Conservation (phyloP, 208 protist genomes). For the Naegleria lovaniensis region DNA sequence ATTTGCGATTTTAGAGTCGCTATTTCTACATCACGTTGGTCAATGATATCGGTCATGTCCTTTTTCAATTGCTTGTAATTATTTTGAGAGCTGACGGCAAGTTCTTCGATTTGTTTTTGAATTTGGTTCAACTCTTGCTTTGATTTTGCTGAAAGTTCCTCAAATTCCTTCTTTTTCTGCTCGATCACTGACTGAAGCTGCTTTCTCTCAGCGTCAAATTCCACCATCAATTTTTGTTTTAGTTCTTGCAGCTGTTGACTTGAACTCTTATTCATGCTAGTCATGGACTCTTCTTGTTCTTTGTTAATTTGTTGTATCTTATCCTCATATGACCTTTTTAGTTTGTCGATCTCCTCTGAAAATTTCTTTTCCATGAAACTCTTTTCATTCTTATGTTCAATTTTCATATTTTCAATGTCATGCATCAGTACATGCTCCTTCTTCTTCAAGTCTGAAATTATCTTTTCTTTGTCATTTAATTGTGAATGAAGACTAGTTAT, state of each 20-base stretch:
- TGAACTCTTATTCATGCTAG: neutral
- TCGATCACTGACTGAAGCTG: neutral
- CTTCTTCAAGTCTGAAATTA: neutral
- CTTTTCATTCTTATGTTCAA: neutral
- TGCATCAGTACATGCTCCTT: neutral
- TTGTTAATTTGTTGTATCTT: neutral
- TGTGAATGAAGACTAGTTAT: neutral
- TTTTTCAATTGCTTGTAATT: neutral
- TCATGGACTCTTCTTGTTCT: neutral
- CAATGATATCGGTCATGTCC: neutral
- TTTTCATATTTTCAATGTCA: neutral
- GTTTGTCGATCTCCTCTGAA: neutral
- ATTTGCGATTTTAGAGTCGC: neutral
- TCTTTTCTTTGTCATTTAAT: neutral
- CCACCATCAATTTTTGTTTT: neutral
- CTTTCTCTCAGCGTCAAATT: neutral
- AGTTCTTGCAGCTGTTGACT: neutral
- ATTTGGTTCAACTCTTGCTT: neutral
- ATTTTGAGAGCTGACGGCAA: neutral
- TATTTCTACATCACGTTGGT: neutral
- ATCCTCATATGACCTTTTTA: neutral
- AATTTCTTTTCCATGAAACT: neutral
- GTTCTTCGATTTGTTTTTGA: constrained; percentile 14
- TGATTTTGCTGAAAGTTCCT: neutral
- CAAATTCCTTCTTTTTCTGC: neutral